phyloP scores from a whole-genome alignment of 2,329 filamentous ascomycete species.

The Claviceps sp. region DNA sequence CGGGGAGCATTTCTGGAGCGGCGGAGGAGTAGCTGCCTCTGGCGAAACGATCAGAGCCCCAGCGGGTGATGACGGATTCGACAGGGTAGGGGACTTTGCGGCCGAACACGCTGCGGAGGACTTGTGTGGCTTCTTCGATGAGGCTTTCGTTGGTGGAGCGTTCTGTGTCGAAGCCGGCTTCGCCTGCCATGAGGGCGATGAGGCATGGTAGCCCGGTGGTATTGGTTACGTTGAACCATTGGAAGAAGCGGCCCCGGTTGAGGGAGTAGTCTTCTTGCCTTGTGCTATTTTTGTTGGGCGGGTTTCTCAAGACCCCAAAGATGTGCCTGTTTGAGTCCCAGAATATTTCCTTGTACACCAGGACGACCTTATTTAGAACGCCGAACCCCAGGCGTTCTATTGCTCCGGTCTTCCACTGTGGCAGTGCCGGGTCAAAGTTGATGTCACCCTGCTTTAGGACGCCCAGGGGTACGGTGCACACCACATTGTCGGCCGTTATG shows the following conservation, averaged over 20 bases:
- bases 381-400: slow-evolving; percentile 84
- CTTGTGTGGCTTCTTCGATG: slow-evolving; percentile 64
- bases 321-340: slow-evolving; percentile 88
- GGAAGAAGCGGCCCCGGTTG: slow-evolving; percentile 81
- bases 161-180: slow-evolving; percentile 84
- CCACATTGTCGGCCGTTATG: slow-evolving; percentile 78
- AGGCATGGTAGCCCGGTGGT: slow-evolving; percentile 80
- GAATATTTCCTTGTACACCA: slow-evolving; percentile 80
- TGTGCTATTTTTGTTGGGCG: slow-evolving; percentile 55
- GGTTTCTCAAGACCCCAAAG: slow-evolving; percentile 77
- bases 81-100: slow-evolving; percentile 58
- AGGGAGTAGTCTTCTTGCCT: slow-evolving; percentile 66
- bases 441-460: slow-evolving; percentile 76
- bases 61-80: slow-evolving; percentile 82
- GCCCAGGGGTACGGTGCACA: slow-evolving; percentile 80
- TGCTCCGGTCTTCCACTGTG: slow-evolving; percentile 68
- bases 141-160: slow-evolving; percentile 60
- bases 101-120: slow-evolving; percentile 66
- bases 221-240: slow-evolving; percentile 93
- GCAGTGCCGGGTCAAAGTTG: slow-evolving; percentile 81
- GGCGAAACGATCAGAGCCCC: slow-evolving; percentile 85
- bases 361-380: slow-evolving; percentile 84
- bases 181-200: slow-evolving; percentile 88
- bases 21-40: slow-evolving; percentile 92
- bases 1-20: slow-evolving; percentile 63